These are phyloP conservation scores for Aureobasidium sp. DNA, from an alignment of 2,329 filamentous ascomycete genomes.

Conservation along the genomic window DNA sequence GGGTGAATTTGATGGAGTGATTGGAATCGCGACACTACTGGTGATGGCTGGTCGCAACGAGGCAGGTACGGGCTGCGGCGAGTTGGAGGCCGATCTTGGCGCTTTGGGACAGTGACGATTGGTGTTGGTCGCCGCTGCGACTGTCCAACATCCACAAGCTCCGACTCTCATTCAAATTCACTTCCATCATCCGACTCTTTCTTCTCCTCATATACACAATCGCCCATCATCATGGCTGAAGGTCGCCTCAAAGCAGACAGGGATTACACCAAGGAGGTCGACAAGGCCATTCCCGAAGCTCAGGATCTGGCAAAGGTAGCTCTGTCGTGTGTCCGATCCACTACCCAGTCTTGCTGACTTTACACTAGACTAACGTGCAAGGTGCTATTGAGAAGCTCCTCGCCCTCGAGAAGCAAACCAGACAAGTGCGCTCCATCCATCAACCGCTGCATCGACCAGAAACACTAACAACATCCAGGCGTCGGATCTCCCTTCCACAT, in stretches of 20 bases:
- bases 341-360: slow-evolving; percentile 22
- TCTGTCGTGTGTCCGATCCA: neutral
- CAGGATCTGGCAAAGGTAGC: slow-evolving; percentile 79
- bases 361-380: slow-evolving; percentile 63
- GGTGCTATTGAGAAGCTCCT: slow-evolving; percentile 90
- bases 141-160: slow-evolving; percentile 5
- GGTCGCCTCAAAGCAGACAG: slow-evolving; percentile 84
- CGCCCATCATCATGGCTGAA: slow-evolving; percentile 58
- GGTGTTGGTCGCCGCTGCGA: slow-evolving; percentile 10
- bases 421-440: slow-evolving; percentile 59
- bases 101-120: neutral
- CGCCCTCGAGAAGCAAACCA: slow-evolving; percentile 87
- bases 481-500: slow-evolving; percentile 92
- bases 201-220: neutral
- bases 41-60: neutral
- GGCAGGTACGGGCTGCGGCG: neutral
- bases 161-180: neutral
- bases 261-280: slow-evolving; percentile 96
- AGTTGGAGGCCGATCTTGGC: slow-evolving; percentile 1
- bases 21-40: neutral
- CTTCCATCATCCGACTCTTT: neutral
- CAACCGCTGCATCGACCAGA: neutral
- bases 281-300: slow-evolving; percentile 83
- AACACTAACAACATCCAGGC: slow-evolving; percentile 49
- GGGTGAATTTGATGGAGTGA: neutral